phyloP scores from a whole-genome alignment of 305 asterid species.

The Stenogyne calaminthoides region DNA sequence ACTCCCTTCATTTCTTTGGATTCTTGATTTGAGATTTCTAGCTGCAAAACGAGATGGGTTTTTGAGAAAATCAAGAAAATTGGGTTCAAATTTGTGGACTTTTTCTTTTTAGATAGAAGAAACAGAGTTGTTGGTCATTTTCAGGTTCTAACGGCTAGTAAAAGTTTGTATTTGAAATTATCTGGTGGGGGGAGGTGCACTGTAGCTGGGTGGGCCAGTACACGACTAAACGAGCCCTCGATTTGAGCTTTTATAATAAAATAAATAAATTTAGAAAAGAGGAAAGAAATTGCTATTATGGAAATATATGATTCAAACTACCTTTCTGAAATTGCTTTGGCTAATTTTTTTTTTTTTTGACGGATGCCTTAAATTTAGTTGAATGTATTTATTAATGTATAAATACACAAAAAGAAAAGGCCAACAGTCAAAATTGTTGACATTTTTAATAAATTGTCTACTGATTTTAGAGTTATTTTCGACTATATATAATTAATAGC shows the following conservation, averaged over 20 bases:
- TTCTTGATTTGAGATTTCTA: background rate
- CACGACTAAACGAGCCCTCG: background rate
- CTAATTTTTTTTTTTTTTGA: too few species aligned
- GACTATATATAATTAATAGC: background rate
- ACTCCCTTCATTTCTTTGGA: slow-evolving; percentile 52
- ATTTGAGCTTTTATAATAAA: too few species aligned
- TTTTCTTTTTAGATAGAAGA: slow-evolving; percentile 4
- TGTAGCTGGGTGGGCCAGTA: slow-evolving; percentile 24
- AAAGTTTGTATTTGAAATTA: slow-evolving; percentile 43
- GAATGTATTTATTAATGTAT: background rate
- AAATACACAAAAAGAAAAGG: background rate
- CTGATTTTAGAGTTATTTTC: background rate
- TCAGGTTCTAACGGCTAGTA: slow-evolving; percentile 69
- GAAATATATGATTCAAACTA: too few species aligned
- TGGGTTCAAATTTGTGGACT: background rate
- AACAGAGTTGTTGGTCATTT: slow-evolving; percentile 2
- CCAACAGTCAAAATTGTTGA: background rate
- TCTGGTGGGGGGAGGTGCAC: slow-evolving; percentile 52
- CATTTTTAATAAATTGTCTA: background rate
- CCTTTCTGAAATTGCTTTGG: background rate
- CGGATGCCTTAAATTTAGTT: background rate
- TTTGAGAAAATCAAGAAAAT: slow-evolving; percentile 11
- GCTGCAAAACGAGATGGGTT: slow-evolving; percentile 2
- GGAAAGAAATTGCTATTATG: background rate
- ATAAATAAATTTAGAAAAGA: background rate